Evolutionary conservation across 352 stramenopile genomes (phyloP).

Genomic region (Globisporangium viniferum): DNA sequence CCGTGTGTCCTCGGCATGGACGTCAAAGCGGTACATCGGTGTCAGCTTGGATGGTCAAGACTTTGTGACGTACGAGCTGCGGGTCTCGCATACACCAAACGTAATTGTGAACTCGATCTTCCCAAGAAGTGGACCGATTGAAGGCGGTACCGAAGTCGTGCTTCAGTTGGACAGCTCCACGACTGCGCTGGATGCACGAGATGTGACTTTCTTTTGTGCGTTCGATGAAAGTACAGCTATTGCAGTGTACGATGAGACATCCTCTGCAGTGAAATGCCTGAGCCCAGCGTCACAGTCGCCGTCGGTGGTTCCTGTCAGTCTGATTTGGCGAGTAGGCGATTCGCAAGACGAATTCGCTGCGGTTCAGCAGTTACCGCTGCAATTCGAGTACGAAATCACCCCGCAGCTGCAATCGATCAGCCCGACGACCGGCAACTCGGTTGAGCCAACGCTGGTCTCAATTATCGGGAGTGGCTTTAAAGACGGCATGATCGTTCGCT

Average conservation of each 20-base stretch:
- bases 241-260: conserved; percentile 15
- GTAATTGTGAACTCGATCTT: conserved; percentile 24
- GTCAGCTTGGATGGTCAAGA: conserved; percentile 43
- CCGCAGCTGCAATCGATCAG: conserved; percentile 20
- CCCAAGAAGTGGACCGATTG: conserved; percentile 23
- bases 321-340: conserved; percentile 26
- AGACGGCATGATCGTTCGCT: conserved; percentile 22
- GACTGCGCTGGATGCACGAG: conserved; percentile 1
- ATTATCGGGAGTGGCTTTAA: conserved; percentile 28
- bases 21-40: conserved; percentile 11
- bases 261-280: conserved; percentile 19
- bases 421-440: conserved; percentile 19
- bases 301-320: conserved; percentile 15
- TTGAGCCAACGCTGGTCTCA: conserved; percentile 24
- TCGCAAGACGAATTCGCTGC: conserved; percentile 20
- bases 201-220: conserved; percentile 24
- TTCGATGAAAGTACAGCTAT: conserved; percentile 32
- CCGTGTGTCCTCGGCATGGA: background rate
- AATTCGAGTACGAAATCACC: conserved; percentile 27
- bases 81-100: conserved; percentile 16
- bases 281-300: conserved; percentile 14
- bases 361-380: conserved; percentile 5
- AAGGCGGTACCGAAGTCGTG: conserved; percentile 32
- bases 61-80: conserved; percentile 20
- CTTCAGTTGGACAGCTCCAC: conserved; percentile 18